Evolutionary conservation across 176 grass and related monocot genomes (phyloP).

Genomic region (Lolium multiflorum): DNA sequence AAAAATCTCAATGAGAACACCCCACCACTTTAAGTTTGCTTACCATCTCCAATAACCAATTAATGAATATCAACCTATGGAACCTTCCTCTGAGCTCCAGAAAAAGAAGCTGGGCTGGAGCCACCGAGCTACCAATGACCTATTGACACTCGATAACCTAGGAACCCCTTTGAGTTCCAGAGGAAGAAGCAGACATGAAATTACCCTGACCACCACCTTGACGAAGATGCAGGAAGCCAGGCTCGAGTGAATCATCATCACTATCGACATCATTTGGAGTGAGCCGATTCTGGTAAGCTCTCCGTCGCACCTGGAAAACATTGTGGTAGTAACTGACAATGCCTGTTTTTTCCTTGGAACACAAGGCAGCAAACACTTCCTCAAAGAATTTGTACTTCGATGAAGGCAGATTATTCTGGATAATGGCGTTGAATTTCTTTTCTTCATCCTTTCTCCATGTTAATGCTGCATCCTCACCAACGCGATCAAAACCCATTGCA

Average conservation of each 20-base stretch:
- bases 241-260: slow-evolving; percentile 55
- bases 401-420: slow-evolving; percentile 38
- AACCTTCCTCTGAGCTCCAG: slow-evolving; percentile 4
- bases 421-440: slow-evolving; percentile 39
- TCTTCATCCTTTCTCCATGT: slow-evolving; percentile 57
- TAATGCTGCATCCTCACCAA: slow-evolving; percentile 53
- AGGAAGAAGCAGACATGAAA: slow-evolving; percentile 2
- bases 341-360: slow-evolving; percentile 35
- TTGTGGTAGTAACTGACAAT: slow-evolving; percentile 73
- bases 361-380: slow-evolving; percentile 32
- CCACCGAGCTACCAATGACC: not conserved
- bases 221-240: slow-evolving; percentile 39
- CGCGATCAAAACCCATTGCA: slow-evolving; percentile 42
- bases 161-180: not conserved
- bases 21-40: not conserved
- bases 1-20: slow-evolving; percentile 2
- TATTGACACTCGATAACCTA: slow-evolving; percentile 14
- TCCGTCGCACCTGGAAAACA: slow-evolving; percentile 48
- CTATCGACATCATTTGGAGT: slow-evolving; percentile 45
- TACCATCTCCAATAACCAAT: slow-evolving; percentile 19
- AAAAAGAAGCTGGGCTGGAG: not conserved
- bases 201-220: slow-evolving; percentile 18
- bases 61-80: slow-evolving; percentile 10
- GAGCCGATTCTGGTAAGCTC: slow-evolving; percentile 53
- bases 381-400: slow-evolving; percentile 49